A percentile compares a stretch with the other conserved stretches of the same genome.
These are phyloP conservation scores for Globisporangium radiosum DNA, from an alignment of 352 stramenopile species.

Conservation along the genomic window DNA sequence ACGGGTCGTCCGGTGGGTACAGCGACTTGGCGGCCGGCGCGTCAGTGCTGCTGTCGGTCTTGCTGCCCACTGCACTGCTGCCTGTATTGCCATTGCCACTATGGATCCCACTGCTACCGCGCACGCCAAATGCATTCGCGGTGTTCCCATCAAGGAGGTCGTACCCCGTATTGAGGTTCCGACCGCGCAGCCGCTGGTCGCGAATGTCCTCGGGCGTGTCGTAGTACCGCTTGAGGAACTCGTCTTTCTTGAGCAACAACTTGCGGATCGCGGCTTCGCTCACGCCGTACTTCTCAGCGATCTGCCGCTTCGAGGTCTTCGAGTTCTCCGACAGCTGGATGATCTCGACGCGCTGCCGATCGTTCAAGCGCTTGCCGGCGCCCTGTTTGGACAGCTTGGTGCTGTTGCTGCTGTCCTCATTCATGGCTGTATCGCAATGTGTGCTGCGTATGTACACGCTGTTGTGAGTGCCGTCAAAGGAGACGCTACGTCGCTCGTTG, in stretches of 20 bases:
- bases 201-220: constrained; percentile 72
- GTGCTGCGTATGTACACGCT: too few species aligned
- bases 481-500: too few species aligned
- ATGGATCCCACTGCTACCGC: background rate
- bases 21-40: constrained; percentile 26
- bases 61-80: background rate
- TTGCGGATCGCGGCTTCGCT: constrained; percentile 77
- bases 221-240: constrained; percentile 74
- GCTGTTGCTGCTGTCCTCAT: constrained; percentile 4
- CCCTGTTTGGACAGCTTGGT: constrained; percentile 32
- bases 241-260: constrained; percentile 75
- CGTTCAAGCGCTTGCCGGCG: constrained; percentile 66
- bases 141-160: background rate
- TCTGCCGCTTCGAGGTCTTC: constrained; percentile 72
- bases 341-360: constrained; percentile 79
- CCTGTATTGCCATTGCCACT: too few species aligned
- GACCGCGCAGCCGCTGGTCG: constrained; percentile 61
- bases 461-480: too few species aligned
- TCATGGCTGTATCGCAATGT: background rate
- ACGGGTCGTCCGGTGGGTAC: constrained; percentile 63
- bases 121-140: background rate
- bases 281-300: constrained; percentile 73
- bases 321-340: constrained; percentile 76
- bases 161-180: constrained; percentile 21
- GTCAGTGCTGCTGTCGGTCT: background rate